phyloP scores from a whole-genome alignment of 192 early-diverging fungal species.

The Gamsiella multidivaricata region DNA sequence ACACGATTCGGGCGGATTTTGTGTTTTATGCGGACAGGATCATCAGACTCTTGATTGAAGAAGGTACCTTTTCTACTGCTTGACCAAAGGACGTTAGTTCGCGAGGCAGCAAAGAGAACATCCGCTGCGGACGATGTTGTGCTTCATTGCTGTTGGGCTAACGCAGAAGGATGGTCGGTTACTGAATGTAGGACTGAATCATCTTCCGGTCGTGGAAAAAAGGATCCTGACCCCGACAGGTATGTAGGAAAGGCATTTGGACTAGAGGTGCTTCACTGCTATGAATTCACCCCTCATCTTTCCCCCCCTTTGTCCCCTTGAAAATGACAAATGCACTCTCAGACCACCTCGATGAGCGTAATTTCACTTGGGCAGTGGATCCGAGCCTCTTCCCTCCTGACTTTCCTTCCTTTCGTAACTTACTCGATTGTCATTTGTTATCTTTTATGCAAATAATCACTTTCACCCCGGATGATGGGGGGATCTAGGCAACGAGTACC shows the following conservation, averaged over 20 bases:
- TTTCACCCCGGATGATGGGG: slow-evolving; percentile 56
- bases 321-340: neutral
- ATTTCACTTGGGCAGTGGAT: neutral
- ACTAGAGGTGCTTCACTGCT: neutral
- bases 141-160: neutral
- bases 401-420: too few relatives aligned
- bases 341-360: neutral
- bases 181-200: slow-evolving; percentile 74
- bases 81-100: neutral
- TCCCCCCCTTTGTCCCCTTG: neutral
- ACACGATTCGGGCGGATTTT: slow-evolving; percentile 85
- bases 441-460: slow-evolving; percentile 53
- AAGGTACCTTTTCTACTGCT: slow-evolving; percentile 57
- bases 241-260: slow-evolving; percentile 16
- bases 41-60: slow-evolving; percentile 87
- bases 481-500: slow-evolving; percentile 70
- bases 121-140: neutral
- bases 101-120: neutral
- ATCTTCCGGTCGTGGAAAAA: slow-evolving; percentile 85
- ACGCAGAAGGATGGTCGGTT: neutral
- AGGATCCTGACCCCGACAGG: slow-evolving; percentile 73
- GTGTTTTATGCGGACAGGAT: slow-evolving; percentile 89
- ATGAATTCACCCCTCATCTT: neutral
- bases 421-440: too few relatives aligned
- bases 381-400: too few relatives aligned